Percentiles rank a stretch among this genome's conserved stretches.
phyloP scores from a whole-genome alignment of 495 filamentous ascomycete species.

The Penicillium flavigenum region DNA sequence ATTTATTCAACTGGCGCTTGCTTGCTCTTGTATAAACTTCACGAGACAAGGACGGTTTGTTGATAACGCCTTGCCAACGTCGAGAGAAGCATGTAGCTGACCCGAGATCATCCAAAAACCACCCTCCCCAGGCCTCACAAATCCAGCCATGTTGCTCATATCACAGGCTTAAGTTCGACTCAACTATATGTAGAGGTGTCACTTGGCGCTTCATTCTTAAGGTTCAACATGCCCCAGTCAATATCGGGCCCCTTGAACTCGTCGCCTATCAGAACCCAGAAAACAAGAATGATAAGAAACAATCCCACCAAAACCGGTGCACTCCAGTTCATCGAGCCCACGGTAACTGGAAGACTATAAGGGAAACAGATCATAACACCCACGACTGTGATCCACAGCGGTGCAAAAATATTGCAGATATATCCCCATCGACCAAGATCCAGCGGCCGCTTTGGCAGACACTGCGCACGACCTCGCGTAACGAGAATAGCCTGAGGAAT shows the following conservation, averaged over 20 bases:
- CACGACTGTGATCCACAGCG: conserved; percentile 32
- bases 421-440: conserved; percentile 28
- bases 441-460: conserved; percentile 29
- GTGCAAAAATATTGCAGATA: conserved; percentile 36
- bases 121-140: background rate
- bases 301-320: conserved; percentile 29
- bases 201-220: background rate
- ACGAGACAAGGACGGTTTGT: background rate
- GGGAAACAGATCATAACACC: conserved; percentile 2
- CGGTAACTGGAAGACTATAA: conserved; percentile 11
- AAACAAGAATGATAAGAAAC: conserved; percentile 21
- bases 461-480: conserved; percentile 25
- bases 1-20: background rate
- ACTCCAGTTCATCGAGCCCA: conserved; percentile 36
- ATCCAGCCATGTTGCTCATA: background rate
- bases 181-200: background rate
- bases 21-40: background rate
- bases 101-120: background rate
- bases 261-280: conserved; percentile 21
- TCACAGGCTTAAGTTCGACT: background rate
- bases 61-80: background rate
- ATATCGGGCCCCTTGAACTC: conserved; percentile 1
- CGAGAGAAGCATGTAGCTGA: background rate
- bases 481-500: conserved; percentile 36
- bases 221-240: background rate